phyloP scores from a whole-genome alignment of 75 land plant genomes.

The Picea sitchensis region DNA sequence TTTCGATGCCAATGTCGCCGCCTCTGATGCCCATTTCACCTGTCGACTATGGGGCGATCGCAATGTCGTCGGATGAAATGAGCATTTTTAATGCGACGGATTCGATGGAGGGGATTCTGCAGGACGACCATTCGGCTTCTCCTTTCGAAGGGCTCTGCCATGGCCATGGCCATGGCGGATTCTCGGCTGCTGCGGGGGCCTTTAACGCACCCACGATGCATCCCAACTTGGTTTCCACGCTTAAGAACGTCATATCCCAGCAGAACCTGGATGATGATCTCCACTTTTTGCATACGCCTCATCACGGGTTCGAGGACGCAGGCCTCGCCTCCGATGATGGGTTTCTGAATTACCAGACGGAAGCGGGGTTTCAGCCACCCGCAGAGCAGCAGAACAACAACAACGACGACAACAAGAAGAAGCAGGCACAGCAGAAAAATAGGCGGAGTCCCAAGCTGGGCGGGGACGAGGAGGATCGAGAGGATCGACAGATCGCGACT shows the following conservation, averaged over 20 bases:
- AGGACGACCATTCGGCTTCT: no score
- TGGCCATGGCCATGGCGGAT: background rate
- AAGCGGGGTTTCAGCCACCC: background rate
- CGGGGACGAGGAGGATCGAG: background rate
- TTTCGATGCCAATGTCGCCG: no score
- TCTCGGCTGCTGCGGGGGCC: background rate
- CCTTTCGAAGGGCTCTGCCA: no score
- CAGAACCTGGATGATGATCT: background rate
- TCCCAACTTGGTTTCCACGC: slow-evolving; percentile 2
- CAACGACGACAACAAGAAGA: no score
- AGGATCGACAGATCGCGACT: slow-evolving; percentile 4
- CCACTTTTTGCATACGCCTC: background rate
- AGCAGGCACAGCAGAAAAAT: no score
- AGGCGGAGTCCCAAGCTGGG: background rate
- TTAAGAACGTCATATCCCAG: background rate
- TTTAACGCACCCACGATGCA: slow-evolving; percentile 5
- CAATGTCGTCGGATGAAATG: no score
- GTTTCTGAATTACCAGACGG: background rate
- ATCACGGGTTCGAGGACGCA: background rate
- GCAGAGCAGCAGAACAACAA: no score
- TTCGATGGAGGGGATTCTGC: no score
- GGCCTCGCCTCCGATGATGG: background rate
- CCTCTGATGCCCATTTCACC: no score
- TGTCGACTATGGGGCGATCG: no score
- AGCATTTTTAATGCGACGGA: no score